Evolutionary conservation across 371 early-diverging fungal species (phyloP), one percentile per base, ranked within the genome.

Genomic region (Apophysomyces elegans): DNA sequence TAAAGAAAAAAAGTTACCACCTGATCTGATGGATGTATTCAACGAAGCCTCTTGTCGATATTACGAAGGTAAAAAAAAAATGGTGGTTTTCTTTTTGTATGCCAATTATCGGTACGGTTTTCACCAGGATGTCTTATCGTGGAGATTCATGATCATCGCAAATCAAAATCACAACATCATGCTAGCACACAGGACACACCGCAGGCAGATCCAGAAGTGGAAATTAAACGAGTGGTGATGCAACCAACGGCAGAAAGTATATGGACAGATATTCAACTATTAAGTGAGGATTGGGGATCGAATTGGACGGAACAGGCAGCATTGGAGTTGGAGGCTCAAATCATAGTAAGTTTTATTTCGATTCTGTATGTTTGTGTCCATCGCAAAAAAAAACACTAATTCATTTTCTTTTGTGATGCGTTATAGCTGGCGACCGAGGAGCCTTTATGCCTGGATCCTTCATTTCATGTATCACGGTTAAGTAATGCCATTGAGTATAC

Each of bases 1-100:
- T 35, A 82, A 84, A 71, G 85, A 87, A 46, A 80, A 76, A 61
- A 68, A 75, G 54, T 61, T 87, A 26, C 88, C 88, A 6, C 78
- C 84, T 2, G 88, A 85, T 67, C 61, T 87, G 8, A 79, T 86
- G 73, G 88, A 87, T 61, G 76, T 87, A 7, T 85, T 87, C 57
- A 80, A 84, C 44, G 75, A 80, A 58, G 84, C 86, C 5, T 71
- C 79, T n/a, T 87, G 88, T 66, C 80, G 83, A 8, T 86, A 81
- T 56, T 86, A 86, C 61, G 81, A 85, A 74, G 87, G 87, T 84
- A 26, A 26, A 26, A 26, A 26, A 26, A 26, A 26, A 26, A 26
- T 26, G 32, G 3, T 26, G 32, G 3, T 26, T 26, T 26, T 26
- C 32, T 1, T 2, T 26, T 1, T 26, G 32, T 26, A 26, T 26